Conservation (phyloP, 768 basidiomycete genomes). For the Russula olivacea region DNA sequence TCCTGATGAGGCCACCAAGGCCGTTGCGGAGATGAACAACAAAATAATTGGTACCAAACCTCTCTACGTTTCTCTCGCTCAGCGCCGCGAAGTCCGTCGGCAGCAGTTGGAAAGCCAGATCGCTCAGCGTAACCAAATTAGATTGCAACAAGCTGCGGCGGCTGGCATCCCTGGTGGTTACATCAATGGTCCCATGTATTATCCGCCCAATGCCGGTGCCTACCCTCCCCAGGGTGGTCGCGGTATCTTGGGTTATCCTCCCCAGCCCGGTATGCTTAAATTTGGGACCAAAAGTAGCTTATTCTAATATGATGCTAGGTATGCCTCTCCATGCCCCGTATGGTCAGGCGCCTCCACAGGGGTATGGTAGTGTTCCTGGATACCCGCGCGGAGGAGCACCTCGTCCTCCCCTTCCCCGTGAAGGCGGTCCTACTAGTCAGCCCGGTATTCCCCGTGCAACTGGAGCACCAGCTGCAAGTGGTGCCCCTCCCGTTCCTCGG, state of each 20-base stretch:
- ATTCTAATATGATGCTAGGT: slow-evolving; percentile 60
- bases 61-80: slow-evolving; percentile 96
- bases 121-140: slow-evolving; percentile 94
- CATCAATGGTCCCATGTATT: slow-evolving; percentile 84
- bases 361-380: slow-evolving; percentile 62
- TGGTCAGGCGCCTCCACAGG: slow-evolving; percentile 65
- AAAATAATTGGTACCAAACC: slow-evolving; percentile 99
- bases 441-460: slow-evolving; percentile 57
- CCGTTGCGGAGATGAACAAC: slow-evolving; percentile 99
- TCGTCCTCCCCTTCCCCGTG: slow-evolving; percentile 59
- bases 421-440: slow-evolving; percentile 52
- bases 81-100: slow-evolving; percentile 95
- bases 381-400: slow-evolving; percentile 59
- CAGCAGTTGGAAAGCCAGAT: slow-evolving; percentile 99
- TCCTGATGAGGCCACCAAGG: slow-evolving; percentile 98
- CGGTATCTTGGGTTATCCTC: slow-evolving; percentile 71
- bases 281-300: background rate
- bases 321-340: slow-evolving; percentile 75
- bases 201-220: slow-evolving; percentile 67
- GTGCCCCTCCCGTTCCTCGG: slow-evolving; percentile 49
- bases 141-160: slow-evolving; percentile 92
- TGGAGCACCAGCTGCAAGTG: slow-evolving; percentile 44
- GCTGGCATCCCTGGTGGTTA: slow-evolving; percentile 79
- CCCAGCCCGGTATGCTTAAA: slow-evolving; percentile 65
- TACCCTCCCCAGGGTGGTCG: slow-evolving; percentile 78